These are phyloP conservation scores for Phytophthora constricta DNA, from an alignment of 352 stramenopile species.

Conservation along the genomic window DNA sequence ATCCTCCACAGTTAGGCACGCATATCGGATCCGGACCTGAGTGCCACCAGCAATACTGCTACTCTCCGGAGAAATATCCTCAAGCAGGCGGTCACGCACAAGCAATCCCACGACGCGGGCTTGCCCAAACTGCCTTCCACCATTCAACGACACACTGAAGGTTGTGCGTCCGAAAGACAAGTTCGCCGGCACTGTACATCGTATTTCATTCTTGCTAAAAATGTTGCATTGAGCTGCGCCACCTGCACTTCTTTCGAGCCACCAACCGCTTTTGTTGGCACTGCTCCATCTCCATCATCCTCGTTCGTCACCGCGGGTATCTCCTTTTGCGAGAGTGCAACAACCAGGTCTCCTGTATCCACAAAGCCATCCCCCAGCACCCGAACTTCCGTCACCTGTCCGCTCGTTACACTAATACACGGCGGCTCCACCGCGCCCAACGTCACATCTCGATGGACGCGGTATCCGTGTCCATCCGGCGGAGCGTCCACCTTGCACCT, in stretches of 20 bases:
- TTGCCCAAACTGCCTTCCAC: slow-evolving; percentile 61
- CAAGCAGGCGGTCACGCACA: slow-evolving; percentile 52
- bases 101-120: slow-evolving; percentile 49
- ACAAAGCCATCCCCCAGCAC: slow-evolving; percentile 65
- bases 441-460: slow-evolving; percentile 54
- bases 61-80: slow-evolving; percentile 42
- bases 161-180: slow-evolving; percentile 70
- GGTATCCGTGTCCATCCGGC: slow-evolving; percentile 52
- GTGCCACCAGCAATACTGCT: slow-evolving; percentile 51
- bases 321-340: slow-evolving; percentile 52
- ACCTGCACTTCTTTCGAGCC: slow-evolving; percentile 34
- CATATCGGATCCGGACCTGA: slow-evolving; percentile 37
- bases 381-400: slow-evolving; percentile 58
- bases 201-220: slow-evolving; percentile 51
- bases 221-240: slow-evolving; percentile 64
- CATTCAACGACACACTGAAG: slow-evolving; percentile 68
- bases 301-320: slow-evolving; percentile 17
- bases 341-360: slow-evolving; percentile 68
- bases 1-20: slow-evolving; percentile 44
- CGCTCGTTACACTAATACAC: slow-evolving; percentile 65
- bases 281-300: not conserved
- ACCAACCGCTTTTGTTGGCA: not conserved
- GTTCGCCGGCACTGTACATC: slow-evolving; percentile 67
- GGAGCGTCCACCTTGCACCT: slow-evolving; percentile 42
- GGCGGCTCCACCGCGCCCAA: slow-evolving; percentile 57